Base-by-base conservation (phyloP, 1,284 basidiomycete genomes). In the Macrocystidia cucumis region DNA sequence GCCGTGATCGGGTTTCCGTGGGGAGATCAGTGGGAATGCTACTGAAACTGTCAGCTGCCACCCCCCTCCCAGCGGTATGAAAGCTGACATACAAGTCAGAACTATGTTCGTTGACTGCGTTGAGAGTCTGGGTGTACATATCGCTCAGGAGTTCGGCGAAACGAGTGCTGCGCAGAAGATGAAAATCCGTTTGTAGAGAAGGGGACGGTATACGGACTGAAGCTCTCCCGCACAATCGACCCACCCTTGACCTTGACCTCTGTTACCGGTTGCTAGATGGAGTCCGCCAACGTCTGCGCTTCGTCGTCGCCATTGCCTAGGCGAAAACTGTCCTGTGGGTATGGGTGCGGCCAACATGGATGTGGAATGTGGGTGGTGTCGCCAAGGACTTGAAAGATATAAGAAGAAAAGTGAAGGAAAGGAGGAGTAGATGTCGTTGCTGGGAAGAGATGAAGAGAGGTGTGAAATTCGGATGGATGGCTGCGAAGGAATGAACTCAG, bases 241-340 rank as follows among this genome's bases (percentile, higher is more conserved):
- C 80, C 83, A 87, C n/a, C 83, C 84, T 46, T 75, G 72, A 3
- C 80, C 81, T 35, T 72, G 65, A 18, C 69, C 72, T 34, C 62
- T 68, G 42, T 77, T 74, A 40, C 67, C 69, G 26, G 87, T 72
- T 1, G 88, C 87, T 29, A 89, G 74, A 38, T 79, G 77, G 38
- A 92, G 70, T 25, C 89, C 88, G 17, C 89, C 88, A 26, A 87
- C 72, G 54, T 92, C 90, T 41, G 90, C 86, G 52, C 85, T 89
- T 31, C 83, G 65, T 39, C 88, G 49, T 40, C 60, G 50, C 51
- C 51, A 56, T 34, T 45, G 39, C 36, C 41, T 42, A 6, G 44
- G 32, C 13, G 23, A 25, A 25, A 25, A 25, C 12, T 12, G 8
- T 25, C 8, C 8, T 25, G 8, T 8, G 23, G 23, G 12, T 12